Base-by-base conservation (phyloP, 1,284 basidiomycete genomes). In the Irpex rosettiformis region DNA sequence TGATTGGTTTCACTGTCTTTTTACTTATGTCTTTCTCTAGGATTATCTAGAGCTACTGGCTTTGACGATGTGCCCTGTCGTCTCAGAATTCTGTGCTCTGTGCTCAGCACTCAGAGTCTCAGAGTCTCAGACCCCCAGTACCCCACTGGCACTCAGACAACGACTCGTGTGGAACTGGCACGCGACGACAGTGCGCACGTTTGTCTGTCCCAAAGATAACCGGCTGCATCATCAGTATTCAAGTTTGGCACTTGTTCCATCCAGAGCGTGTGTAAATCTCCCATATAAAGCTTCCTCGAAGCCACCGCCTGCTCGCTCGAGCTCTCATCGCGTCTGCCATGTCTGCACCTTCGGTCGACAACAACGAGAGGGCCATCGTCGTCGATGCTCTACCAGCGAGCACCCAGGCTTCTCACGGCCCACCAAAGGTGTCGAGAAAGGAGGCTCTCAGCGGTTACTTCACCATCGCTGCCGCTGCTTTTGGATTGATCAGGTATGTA, bases 391-490 rank as follows among this genome's bases (percentile, higher is more conserved):
- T 51, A 8, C 24, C 48, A n/a, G 18, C 13, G 25, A 22, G 48
- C 13, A 22, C 16, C 8, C 48, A 51, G 25, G 25, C 7, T 22
- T 10, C 48, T 18, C 22, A 51, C 11, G 22, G 6, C 16, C 24
- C 48, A 18, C 48, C 10, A 10, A 25, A 13, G 27, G 5, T n/a
- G 24, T 18, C 48, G 55, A 63, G 55, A 48, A 80, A 71, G 62
- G 78, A 82, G 62, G 69, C 65, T 8, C 67, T 84, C 54, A 86
- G 85, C 64, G 73, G 77, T 21, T 82, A 81, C 68, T 82, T 86
- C 67, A 85, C 85, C 13, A 85, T 88, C 62, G 71, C 78, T 33
- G 85, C 85, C 47, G 78, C 86, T 22, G 86, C 82, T 1, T 85
- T 84, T 66, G 87, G 86, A 45, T 72, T 89, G 47, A 83, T 89